Percentiles rank a stretch among this genome's conserved stretches.
Evolutionary conservation across 192 early-diverging fungal species (phyloP).

Genomic region (Coemansia sp.): DNA sequence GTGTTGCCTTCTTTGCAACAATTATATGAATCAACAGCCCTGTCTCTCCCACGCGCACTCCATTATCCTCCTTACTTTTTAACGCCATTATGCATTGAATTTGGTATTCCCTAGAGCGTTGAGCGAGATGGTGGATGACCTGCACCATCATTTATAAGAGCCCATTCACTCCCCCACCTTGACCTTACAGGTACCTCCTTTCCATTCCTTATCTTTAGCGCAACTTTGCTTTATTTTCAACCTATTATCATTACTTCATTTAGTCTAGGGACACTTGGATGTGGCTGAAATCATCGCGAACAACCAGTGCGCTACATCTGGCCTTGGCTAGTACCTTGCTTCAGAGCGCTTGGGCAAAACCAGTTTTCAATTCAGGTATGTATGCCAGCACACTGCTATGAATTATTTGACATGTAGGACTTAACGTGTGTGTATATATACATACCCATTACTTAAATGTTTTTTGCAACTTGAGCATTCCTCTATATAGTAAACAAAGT

Average conservation of each 20-base stretch:
- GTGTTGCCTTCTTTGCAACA: not conserved
- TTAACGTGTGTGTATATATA: no score
- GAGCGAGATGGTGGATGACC: not conserved
- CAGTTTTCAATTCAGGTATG: slow-evolving; percentile 12
- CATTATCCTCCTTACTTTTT: not conserved
- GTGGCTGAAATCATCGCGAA: not conserved
- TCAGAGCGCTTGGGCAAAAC: slow-evolving; percentile 8
- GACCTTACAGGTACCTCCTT: not conserved
- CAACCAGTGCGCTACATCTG: not conserved
- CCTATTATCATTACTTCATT: not conserved
- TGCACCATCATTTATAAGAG: not conserved
- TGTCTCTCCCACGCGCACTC: not conserved
- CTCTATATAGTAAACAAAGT: slow-evolving; percentile 53
- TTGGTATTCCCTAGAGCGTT: not conserved
- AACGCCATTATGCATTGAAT: not conserved
- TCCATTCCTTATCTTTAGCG: not conserved
- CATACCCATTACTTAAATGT: not conserved
- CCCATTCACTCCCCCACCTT: not conserved
- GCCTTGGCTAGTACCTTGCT: not conserved
- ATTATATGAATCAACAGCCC: not conserved
- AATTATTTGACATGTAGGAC: not conserved
- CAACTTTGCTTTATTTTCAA: not conserved
- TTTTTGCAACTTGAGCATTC: no score
- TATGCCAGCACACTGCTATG: not conserved
- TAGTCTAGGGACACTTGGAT: not conserved